phyloP scores from a whole-genome alignment of 768 basidiomycete species.

The Amanita rimosa region DNA sequence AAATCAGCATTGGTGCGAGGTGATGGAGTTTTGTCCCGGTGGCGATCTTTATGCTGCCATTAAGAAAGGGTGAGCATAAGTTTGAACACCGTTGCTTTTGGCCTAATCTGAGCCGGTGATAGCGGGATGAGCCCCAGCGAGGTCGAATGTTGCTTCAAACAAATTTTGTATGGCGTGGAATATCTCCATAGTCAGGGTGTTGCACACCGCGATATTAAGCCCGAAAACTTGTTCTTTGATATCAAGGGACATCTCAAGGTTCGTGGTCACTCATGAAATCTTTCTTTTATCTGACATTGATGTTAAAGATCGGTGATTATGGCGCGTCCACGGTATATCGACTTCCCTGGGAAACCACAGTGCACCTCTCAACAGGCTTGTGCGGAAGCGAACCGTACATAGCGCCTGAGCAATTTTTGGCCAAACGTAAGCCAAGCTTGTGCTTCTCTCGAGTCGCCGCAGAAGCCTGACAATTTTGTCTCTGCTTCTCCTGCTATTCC shows the following conservation, averaged over 20 bases:
- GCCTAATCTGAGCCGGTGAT: slow-evolving; percentile 3
- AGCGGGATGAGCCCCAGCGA: slow-evolving; percentile 76
- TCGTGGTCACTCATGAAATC: slow-evolving; percentile 11
- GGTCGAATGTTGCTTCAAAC: slow-evolving; percentile 97
- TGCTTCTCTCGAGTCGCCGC: slow-evolving; percentile 16
- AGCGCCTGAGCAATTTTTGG: slow-evolving; percentile 93
- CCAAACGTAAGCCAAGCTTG: slow-evolving; percentile 72
- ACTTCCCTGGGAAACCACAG: slow-evolving; percentile 94
- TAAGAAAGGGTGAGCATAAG: slow-evolving; percentile 67
- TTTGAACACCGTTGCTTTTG: slow-evolving; percentile 4
- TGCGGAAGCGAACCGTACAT: slow-evolving; percentile 99
- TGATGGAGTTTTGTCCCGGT: slow-evolving; percentile 99
- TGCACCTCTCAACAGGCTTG: slow-evolving; percentile 94
- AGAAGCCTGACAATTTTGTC: slow-evolving; percentile 27
- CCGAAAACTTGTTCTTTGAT: slow-evolving; percentile 95
- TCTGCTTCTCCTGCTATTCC: slow-evolving; percentile 12
- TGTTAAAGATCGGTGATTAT: slow-evolving; percentile 84
- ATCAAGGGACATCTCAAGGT: slow-evolving; percentile 90
- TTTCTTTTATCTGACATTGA: background rate
- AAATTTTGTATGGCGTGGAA: slow-evolving; percentile 77
- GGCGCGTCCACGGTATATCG: slow-evolving; percentile 99
- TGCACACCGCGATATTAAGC: slow-evolving; percentile 96
- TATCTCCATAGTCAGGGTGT: slow-evolving; percentile 97
- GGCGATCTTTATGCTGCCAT: slow-evolving; percentile 98
- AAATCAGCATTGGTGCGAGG: slow-evolving; percentile 93